A percentile compares a stretch with the other conserved stretches of the same genome.
Evolutionary conservation across 2,329 filamentous ascomycete genomes (phyloP).

Genomic region (Sarocladium oryzae): DNA sequence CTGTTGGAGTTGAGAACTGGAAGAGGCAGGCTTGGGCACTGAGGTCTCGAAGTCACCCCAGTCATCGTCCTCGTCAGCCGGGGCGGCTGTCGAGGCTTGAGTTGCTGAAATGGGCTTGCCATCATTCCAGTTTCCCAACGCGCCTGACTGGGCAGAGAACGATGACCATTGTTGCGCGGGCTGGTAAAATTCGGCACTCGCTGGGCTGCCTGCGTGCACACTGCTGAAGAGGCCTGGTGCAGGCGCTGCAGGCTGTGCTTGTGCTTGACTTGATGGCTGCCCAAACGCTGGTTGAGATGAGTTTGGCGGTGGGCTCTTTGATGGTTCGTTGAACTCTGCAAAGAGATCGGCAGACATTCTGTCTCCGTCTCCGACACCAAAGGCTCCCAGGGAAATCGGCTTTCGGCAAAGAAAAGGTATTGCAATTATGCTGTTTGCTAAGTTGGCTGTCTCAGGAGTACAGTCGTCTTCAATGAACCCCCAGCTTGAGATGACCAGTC

Average conservation of each 20-base stretch:
- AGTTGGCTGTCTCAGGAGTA: no score
- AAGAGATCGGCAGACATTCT: conserved; percentile 61
- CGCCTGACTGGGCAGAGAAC: background rate
- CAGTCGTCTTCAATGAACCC: no score
- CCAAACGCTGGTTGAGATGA: conserved; percentile 4
- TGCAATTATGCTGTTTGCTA: no score
- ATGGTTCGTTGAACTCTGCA: conserved; percentile 52
- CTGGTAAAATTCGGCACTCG: background rate
- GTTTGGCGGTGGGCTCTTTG: conserved; percentile 25
- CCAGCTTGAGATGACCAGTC: background rate
- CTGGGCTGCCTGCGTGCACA: background rate
- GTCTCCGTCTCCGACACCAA: background rate
- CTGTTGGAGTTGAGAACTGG: background rate
- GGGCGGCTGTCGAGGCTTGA: conserved; percentile 10
- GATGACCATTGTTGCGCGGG: background rate
- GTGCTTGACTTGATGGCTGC: background rate
- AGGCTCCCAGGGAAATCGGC: background rate
- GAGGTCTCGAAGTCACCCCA: conserved; percentile 65
- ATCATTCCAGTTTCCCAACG: background rate
- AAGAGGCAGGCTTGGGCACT: conserved; percentile 19
- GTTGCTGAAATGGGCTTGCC: background rate
- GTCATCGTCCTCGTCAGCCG: conserved; percentile 51
- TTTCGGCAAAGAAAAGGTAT: no score
- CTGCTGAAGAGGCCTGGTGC: background rate
- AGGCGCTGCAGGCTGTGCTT: background rate